A percentile compares a stretch with the other conserved stretches of the same genome.
These are phyloP conservation scores for Furcasterigmium sp. DNA, from an alignment of 2,329 filamentous ascomycete genomes.

Conservation along the genomic window DNA sequence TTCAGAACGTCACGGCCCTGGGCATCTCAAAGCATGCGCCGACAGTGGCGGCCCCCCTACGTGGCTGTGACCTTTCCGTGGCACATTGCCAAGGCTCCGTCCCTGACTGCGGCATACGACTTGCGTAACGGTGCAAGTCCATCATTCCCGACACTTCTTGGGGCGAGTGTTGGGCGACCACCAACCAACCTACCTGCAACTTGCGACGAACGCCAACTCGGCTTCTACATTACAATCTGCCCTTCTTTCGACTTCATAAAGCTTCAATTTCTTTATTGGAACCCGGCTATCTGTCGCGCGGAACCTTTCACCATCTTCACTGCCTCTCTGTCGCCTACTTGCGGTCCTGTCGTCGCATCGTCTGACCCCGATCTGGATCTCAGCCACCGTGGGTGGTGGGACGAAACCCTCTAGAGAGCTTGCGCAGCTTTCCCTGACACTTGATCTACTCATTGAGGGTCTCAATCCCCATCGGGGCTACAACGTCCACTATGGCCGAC, in stretches of 20 bases:
- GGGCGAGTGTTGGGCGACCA: too few species aligned
- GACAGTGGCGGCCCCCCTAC: too few species aligned
- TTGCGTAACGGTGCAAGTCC: too few species aligned
- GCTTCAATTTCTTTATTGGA: neutral
- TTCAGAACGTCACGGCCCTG: too few species aligned
- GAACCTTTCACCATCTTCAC: neutral
- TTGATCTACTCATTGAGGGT: neutral
- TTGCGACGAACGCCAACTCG: neutral
- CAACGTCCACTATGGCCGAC: neutral
- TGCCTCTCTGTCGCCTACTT: neutral
- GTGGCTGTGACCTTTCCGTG: too few species aligned
- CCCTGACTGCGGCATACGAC: too few species aligned
- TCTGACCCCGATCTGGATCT: neutral
- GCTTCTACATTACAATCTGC: neutral
- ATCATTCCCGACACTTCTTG: too few species aligned
- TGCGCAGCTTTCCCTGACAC: neutral
- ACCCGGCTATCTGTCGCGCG: neutral
- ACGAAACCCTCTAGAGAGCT: neutral
- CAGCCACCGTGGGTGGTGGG: neutral
- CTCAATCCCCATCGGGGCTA: neutral
- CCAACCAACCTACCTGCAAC: too few species aligned
- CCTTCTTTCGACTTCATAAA: neutral
- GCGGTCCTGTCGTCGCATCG: neutral
- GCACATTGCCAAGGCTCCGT: too few species aligned
- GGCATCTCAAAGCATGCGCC: too few species aligned